These are phyloP conservation scores for Afroboletus lepidellus DNA, from an alignment of 1,284 basidiomycete genomes.

Conservation along the genomic window DNA sequence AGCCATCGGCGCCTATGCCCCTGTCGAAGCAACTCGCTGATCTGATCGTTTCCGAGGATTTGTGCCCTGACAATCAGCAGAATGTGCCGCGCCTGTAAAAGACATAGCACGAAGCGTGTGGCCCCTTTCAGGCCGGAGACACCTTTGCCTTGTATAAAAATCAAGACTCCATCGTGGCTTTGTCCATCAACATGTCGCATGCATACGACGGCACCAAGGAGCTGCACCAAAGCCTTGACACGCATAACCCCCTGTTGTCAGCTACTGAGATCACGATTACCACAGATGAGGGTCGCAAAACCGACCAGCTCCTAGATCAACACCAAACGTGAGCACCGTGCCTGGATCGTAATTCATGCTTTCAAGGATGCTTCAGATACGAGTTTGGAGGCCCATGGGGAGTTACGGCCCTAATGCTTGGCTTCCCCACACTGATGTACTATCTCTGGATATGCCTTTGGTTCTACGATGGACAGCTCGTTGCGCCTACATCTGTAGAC, in stretches of 20 bases:
- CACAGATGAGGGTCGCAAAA: slow-evolving; percentile 34
- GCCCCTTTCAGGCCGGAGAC: neutral
- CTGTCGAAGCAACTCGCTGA: neutral
- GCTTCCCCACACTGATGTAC: slow-evolving; percentile 93
- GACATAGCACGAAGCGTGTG: neutral
- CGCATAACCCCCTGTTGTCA: neutral
- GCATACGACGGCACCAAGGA: slow-evolving; percentile 19
- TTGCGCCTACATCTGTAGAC: slow-evolving; percentile 67
- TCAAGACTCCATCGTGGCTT: neutral
- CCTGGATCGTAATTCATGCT: slow-evolving; percentile 2
- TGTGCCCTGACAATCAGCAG: neutral
- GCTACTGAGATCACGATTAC: slow-evolving; percentile 13
- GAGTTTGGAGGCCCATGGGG: slow-evolving; percentile 97
- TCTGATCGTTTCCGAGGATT: neutral
- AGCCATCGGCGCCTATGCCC: neutral
- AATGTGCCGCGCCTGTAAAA: neutral
- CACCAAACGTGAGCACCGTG: slow-evolving; percentile 59
- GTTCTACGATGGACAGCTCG: slow-evolving; percentile 90
- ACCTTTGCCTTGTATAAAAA: slow-evolving; percentile 6
- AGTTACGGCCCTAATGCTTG: slow-evolving; percentile 89
- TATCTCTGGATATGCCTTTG: slow-evolving; percentile 98
- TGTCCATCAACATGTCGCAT: slow-evolving; percentile 25
- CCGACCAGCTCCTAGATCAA: slow-evolving; percentile 66
- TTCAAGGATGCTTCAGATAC: slow-evolving; percentile 51
- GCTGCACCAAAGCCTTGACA: slow-evolving; percentile 25